These are phyloP conservation scores for Lipomyces sp. DNA, from an alignment of 805 yeast species.

Conservation along the genomic window DNA sequence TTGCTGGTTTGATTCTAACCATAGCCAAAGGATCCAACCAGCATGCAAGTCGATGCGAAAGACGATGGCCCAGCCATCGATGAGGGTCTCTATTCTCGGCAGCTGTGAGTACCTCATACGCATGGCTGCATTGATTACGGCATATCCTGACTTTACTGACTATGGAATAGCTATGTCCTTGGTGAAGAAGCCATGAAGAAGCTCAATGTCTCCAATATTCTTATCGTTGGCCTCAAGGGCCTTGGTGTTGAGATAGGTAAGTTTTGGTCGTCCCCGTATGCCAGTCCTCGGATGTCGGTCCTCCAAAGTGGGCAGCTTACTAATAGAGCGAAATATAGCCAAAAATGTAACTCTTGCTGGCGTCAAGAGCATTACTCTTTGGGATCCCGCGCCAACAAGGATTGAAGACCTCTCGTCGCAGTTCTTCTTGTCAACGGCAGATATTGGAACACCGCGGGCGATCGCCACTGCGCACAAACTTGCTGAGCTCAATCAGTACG, in stretches of 20 bases:
- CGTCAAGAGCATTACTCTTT: conserved; percentile 82
- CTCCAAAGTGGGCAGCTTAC: no score
- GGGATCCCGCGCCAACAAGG: conserved; percentile 70
- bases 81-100: conserved; percentile 93
- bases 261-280: no score
- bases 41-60: conserved; percentile 36
- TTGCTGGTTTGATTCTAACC: no score
- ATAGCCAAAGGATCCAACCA: conserved; percentile 9
- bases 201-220: conserved; percentile 91
- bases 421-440: conserved; percentile 68
- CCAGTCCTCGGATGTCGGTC: no score
- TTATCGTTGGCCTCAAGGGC: conserved; percentile 86
- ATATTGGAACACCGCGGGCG: conserved; percentile 79
- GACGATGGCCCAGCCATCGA: conserved; percentile 53
- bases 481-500: conserved; percentile 83
- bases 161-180: conserved; percentile 60
- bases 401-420: conserved; percentile 77
- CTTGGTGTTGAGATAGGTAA: conserved; percentile 83
- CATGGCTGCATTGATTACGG: not conserved
- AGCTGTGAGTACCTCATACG: conserved; percentile 45
- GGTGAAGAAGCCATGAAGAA: conserved; percentile 98
- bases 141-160: not conserved
- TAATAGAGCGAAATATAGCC: no score
- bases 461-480: conserved; percentile 61
- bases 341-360: conserved; percentile 97